A percentile compares a stretch with the other conserved stretches of the same genome.
phyloP scores from a whole-genome alignment of 2,329 filamentous ascomycete species.

The Verticillium dahliae region DNA sequence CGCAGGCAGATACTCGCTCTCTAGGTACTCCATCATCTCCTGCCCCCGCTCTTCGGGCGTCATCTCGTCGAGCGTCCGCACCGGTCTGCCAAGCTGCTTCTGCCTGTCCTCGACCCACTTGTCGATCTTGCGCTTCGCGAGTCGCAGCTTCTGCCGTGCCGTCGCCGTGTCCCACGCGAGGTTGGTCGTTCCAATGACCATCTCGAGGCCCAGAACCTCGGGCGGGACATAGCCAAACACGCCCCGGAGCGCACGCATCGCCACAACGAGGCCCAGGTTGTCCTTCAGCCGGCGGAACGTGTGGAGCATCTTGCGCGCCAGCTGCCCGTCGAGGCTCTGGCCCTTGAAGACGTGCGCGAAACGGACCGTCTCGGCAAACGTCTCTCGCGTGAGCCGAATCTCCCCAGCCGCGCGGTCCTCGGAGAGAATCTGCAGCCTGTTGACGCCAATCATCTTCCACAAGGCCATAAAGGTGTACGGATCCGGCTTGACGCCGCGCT shows the following conservation, averaged over 20 bases:
- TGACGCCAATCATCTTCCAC: conserved; percentile 53
- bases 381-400: conserved; percentile 25
- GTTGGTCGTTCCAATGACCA: conserved; percentile 36
- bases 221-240: conserved; percentile 36
- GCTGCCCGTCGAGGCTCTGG: conserved; percentile 35
- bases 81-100: conserved; percentile 15
- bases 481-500: conserved; percentile 50
- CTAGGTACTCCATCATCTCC: conserved; percentile 36
- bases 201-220: conserved; percentile 39
- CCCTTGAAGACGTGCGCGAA: conserved; percentile 37
- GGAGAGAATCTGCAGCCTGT: conserved; percentile 33
- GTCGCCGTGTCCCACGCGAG: conserved; percentile 33
- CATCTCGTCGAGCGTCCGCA: conserved; percentile 25
- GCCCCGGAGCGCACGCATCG: conserved; percentile 34
- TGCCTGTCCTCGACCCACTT: conserved; percentile 13
- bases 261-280: conserved; percentile 36
- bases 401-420: conserved; percentile 21
- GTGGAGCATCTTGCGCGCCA: conserved; percentile 43
- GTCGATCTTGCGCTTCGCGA: conserved; percentile 36
- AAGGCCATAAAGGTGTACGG: conserved; percentile 63
- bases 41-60: conserved; percentile 26
- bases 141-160: conserved; percentile 32
- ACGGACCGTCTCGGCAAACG: conserved; percentile 44
- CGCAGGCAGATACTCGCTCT: conserved; percentile 27
- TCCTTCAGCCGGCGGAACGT: conserved; percentile 42